phyloP scores from a whole-genome alignment of 2,329 filamentous ascomycete genomes.

The Trichophyton mentagrophytes region DNA sequence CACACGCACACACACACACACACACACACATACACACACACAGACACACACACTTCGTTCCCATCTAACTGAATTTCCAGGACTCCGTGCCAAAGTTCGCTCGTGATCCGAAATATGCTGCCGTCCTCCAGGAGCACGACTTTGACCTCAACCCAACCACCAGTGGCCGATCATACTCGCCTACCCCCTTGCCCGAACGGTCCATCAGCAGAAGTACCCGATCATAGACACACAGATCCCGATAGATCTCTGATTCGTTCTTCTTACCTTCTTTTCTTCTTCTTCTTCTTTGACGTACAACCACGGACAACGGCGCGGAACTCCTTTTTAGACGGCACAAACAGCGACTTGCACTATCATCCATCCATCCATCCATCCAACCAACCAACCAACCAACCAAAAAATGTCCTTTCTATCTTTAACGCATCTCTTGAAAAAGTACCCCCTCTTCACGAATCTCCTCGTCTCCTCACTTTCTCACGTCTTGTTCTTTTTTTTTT shows the following conservation, averaged over 20 bases:
- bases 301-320: background rate
- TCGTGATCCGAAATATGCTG: constrained; percentile 48
- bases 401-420: background rate
- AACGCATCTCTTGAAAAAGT: background rate
- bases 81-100: constrained; percentile 55
- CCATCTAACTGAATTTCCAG: constrained; percentile 28
- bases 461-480: background rate
- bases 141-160: constrained; percentile 36
- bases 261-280: background rate
- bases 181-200: constrained; percentile 30
- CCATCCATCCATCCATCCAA: background rate
- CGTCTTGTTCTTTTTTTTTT: background rate
- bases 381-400: background rate
- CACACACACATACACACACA: too few species aligned
- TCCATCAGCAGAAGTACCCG: constrained; percentile 34
- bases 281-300: background rate
- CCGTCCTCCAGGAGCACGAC: constrained; percentile 46
- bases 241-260: background rate
- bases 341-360: background rate
- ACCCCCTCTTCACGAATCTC: background rate
- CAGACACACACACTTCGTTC: too few species aligned
- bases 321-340: background rate
- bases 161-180: constrained; percentile 31
- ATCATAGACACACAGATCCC: constrained; percentile 24
- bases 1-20: too few species aligned